Conservation (phyloP, 2,329 filamentous ascomycete genomes). For the Aspergillus felis region DNA sequence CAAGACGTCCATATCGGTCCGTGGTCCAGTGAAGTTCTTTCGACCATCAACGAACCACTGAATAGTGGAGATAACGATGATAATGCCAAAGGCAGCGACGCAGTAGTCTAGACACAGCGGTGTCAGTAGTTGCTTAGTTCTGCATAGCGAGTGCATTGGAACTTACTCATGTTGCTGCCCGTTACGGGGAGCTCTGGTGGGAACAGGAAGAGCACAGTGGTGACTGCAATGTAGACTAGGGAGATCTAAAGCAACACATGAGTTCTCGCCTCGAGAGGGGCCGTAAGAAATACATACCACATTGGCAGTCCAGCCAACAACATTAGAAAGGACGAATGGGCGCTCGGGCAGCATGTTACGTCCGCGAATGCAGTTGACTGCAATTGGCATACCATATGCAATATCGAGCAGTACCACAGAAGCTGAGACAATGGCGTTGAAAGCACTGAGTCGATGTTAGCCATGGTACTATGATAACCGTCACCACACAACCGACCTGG, state of each 20-base stretch:
- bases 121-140: conserved; percentile 2
- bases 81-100: conserved; percentile 54
- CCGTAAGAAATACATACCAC: conserved; percentile 32
- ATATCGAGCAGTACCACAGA: conserved; percentile 69
- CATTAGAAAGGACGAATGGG: conserved; percentile 53
- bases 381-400: conserved; percentile 70
- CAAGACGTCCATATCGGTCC: conserved; percentile 40
- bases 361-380: conserved; percentile 64
- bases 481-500: conserved; percentile 28
- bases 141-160: neutral
- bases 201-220: conserved; percentile 71
- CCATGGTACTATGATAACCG: neutral
- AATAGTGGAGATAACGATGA: conserved; percentile 53
- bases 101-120: conserved; percentile 33
- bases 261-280: neutral
- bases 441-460: conserved; percentile 46
- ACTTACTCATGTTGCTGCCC: conserved; percentile 64
- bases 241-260: conserved; percentile 42
- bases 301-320: conserved; percentile 60
- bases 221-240: conserved; percentile 64
- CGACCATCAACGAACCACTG: conserved; percentile 60
- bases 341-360: conserved; percentile 62
- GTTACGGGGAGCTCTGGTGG: conserved; percentile 64
- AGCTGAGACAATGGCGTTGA: conserved; percentile 67
- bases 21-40: conserved; percentile 57